A percentile compares a stretch with the other conserved stretches of the same genome.
Conservation (phyloP, 1,284 basidiomycete species). For the Melanopsichium pennsylvanicum region DNA sequence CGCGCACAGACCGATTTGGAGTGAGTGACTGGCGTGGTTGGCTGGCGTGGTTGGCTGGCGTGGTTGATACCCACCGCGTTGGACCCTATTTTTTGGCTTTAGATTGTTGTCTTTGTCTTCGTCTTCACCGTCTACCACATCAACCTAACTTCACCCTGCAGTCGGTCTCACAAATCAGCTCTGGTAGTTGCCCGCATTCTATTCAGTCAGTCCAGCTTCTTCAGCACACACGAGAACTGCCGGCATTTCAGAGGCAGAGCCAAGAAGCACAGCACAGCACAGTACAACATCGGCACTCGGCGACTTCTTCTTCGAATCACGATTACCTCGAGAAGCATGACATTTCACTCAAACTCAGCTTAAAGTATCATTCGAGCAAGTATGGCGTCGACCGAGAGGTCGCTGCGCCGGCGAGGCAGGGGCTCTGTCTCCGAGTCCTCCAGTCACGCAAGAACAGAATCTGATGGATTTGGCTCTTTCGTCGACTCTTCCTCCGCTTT, state of each 20-base stretch:
- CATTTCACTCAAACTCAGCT: neutral
- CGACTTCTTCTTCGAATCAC: neutral
- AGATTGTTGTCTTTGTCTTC: too few species aligned
- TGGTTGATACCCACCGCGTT: neutral
- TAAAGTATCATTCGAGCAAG: neutral
- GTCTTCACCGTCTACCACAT: too few species aligned
- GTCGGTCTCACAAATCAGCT: too few species aligned
- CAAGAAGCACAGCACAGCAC: too few species aligned
- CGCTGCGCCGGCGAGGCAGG: conserved; percentile 33
- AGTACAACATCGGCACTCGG: too few species aligned
- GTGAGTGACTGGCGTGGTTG: neutral
- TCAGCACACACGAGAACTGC: conserved; percentile 1
- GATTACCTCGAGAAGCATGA: conserved; percentile 10
- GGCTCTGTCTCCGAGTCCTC: conserved; percentile 30
- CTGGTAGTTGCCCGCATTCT: too few species aligned
- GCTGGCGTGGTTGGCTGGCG: neutral
- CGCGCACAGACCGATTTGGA: conserved; percentile 30
- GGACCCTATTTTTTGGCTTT: neutral
- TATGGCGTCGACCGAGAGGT: conserved; percentile 41
- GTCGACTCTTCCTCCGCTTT: conserved; percentile 33
- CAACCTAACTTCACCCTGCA: too few species aligned
- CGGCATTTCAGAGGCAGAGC: conserved; percentile 10
- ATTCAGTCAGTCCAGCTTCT: too few species aligned
- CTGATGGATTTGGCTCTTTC: conserved; percentile 47
- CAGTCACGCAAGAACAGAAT: conserved; percentile 24